phyloP scores from a whole-genome alignment of 345 rosid species.

The Euphorbia tirucalli region DNA sequence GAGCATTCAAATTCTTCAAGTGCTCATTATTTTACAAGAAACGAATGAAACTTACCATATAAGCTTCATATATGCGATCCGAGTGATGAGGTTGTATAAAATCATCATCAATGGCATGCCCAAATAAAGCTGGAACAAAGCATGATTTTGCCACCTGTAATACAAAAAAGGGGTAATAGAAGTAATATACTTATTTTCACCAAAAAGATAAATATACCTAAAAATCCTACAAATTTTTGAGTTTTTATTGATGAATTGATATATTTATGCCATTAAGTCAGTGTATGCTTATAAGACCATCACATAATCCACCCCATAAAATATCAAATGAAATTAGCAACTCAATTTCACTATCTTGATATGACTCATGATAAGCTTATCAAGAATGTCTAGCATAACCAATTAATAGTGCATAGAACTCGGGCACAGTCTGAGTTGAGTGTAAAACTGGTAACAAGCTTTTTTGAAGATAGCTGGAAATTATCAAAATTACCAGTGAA shows the following conservation, averaged over 20 bases:
- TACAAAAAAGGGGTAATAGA: conserved; percentile 7
- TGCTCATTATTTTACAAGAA: conserved; percentile 3
- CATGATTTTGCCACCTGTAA: conserved; percentile 72
- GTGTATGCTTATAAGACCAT: background rate
- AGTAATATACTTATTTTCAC: background rate
- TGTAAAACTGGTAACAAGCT: background rate
- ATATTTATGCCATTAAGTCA: background rate
- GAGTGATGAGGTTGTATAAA: conserved; percentile 92
- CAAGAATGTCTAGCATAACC: background rate
- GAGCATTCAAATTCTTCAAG: conserved; percentile 6
- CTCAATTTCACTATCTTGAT: background rate
- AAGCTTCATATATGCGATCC: conserved; percentile 74
- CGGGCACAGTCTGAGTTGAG: background rate
- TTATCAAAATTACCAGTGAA: background rate
- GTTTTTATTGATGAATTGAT: background rate
- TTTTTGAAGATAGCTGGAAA: background rate
- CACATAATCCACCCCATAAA: background rate
- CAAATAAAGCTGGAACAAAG: conserved; percentile 92
- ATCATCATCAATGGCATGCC: conserved; percentile 88
- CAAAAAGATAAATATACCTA: conserved; percentile 3
- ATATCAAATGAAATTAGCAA: background rate
- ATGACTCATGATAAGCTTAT: background rate
- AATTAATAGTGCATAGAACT: background rate
- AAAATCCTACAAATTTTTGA: background rate
- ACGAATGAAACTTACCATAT: conserved; percentile 46